phyloP scores from a whole-genome alignment of 2,329 filamentous ascomycete species.

The Pezizomycotina sp. region DNA sequence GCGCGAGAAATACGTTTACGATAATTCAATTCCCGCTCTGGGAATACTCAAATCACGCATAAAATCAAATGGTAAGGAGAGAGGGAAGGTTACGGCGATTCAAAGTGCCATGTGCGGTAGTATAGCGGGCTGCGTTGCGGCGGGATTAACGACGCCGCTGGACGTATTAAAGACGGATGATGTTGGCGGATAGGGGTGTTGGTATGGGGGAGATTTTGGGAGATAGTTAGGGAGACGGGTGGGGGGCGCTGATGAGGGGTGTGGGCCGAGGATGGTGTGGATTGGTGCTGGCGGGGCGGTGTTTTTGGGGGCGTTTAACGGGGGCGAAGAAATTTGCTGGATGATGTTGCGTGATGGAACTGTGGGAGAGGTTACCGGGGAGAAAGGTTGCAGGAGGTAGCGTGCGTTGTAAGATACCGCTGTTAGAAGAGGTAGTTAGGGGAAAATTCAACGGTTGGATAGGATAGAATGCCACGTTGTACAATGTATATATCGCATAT shows the following conservation, averaged over 20 bases:
- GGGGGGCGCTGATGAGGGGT: slow-evolving; percentile 34
- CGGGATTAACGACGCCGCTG: slow-evolving; percentile 75
- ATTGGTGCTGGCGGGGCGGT: slow-evolving; percentile 89
- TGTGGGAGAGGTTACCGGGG: too few species aligned
- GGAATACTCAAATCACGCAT: slow-evolving; percentile 71
- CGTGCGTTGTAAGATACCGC: too few species aligned
- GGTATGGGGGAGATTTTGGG: slow-evolving; percentile 17
- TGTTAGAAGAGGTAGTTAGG: too few species aligned
- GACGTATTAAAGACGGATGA: slow-evolving; percentile 95
- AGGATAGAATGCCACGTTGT: too few species aligned
- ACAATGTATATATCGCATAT: too few species aligned
- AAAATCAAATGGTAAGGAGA: slow-evolving; percentile 29
- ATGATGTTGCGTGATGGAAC: too few species aligned
- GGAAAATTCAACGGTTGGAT: too few species aligned
- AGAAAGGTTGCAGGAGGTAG: too few species aligned
- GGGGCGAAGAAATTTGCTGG: too few species aligned
- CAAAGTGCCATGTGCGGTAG: slow-evolving; percentile 80
- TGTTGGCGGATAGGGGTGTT: slow-evolving; percentile 54
- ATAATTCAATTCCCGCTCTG: slow-evolving; percentile 94
- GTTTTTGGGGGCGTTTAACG: slow-evolving; percentile 49
- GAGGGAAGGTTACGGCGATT: slow-evolving; percentile 43
- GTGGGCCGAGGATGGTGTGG: slow-evolving; percentile 77
- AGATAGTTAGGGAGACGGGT: slow-evolving; percentile 30
- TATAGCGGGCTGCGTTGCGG: slow-evolving; percentile 66
- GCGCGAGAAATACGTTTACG: slow-evolving; percentile 95